Evolutionary conservation across 176 grass and related monocot species (phyloP).

Genomic region (Oryza officinalis): DNA sequence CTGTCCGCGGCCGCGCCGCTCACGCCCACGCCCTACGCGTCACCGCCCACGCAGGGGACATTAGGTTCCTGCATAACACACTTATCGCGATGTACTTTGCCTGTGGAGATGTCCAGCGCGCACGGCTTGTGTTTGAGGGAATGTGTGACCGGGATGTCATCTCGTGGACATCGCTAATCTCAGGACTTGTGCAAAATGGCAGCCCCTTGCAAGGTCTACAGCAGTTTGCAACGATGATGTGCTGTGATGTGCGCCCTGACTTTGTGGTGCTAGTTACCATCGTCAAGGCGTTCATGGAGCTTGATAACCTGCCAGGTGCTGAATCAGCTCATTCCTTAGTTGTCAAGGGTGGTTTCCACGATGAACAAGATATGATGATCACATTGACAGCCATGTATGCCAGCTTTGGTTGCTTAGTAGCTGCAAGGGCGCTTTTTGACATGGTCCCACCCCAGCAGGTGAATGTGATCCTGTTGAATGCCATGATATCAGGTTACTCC

Average conservation of each 20-base stretch:
- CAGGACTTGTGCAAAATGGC: constrained; percentile 51
- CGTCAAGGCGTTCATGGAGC: constrained; percentile 68
- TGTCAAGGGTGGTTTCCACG: constrained; percentile 51
- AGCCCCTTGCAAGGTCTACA: constrained; percentile 39
- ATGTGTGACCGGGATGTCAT: constrained; percentile 51
- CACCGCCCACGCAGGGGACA: constrained; percentile 1
- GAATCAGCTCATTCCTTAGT: constrained; percentile 51
- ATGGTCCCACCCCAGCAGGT: constrained; percentile 27
- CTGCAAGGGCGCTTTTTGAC: constrained; percentile 54
- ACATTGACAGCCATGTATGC: constrained; percentile 64
- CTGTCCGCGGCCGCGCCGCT: constrained; percentile 35
- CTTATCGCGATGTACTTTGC: constrained; percentile 54
- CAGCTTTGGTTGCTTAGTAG: constrained; percentile 48
- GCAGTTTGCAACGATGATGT: constrained; percentile 53
- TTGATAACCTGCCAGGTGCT: constrained; percentile 45
- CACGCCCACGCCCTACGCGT: constrained; percentile 54
- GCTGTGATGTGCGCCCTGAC: constrained; percentile 41
- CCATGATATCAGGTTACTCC: constrained; percentile 78
- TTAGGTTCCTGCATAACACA: constrained; percentile 60
- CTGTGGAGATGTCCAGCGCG: constrained; percentile 28
- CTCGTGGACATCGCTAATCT: constrained; percentile 70
- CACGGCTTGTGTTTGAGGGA: constrained; percentile 43
- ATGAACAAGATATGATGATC: constrained; percentile 57
- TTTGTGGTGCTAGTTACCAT: constrained; percentile 50
- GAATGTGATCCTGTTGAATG: constrained; percentile 74